phyloP scores from a whole-genome alignment of 495 filamentous ascomycete genomes.

The Tuber magnatum region DNA sequence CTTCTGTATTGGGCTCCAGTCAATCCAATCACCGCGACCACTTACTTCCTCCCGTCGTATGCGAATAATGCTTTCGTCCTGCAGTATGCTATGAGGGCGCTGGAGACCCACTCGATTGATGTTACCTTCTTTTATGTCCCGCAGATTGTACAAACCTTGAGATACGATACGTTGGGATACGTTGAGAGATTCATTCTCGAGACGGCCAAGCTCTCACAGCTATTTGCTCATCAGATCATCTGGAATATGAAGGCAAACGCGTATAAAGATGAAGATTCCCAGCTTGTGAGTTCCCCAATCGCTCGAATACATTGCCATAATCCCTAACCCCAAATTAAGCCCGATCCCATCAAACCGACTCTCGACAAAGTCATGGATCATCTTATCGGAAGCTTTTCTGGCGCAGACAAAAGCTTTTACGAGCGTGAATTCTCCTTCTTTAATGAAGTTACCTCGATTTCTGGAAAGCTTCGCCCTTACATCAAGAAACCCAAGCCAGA shows the following conservation, averaged over 20 bases:
- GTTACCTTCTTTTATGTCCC: conserved; percentile 98
- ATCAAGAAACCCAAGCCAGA: conserved; percentile 90
- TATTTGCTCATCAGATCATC: conserved; percentile 98
- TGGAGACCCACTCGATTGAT: conserved; percentile 89
- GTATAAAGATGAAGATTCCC: conserved; percentile 91
- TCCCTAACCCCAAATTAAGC: conserved; percentile 51
- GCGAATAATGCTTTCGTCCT: conserved; percentile 90
- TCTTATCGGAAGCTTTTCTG: conserved; percentile 73
- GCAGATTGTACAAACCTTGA: conserved; percentile 92
- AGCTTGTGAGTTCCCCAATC: conserved; percentile 56
- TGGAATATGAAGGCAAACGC: conserved; percentile 99
- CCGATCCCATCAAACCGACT: conserved; percentile 85
- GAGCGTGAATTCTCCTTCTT: conserved; percentile 96
- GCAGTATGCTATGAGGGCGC: conserved; percentile 92
- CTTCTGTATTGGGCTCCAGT: conserved; percentile 90
- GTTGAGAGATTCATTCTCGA: conserved; percentile 95
- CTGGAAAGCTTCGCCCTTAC: conserved; percentile 86
- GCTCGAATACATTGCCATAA: conserved; percentile 2
- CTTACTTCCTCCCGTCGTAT: conserved; percentile 86
- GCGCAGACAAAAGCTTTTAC: conserved; percentile 74
- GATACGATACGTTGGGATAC: conserved; percentile 89
- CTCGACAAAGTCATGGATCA: conserved; percentile 82
- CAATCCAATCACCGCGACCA: conserved; percentile 84
- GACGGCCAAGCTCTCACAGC: conserved; percentile 87
- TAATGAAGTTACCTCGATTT: conserved; percentile 89